Conservation (phyloP, 2,329 filamentous ascomycete species). For the Anthostomella pinea region DNA sequence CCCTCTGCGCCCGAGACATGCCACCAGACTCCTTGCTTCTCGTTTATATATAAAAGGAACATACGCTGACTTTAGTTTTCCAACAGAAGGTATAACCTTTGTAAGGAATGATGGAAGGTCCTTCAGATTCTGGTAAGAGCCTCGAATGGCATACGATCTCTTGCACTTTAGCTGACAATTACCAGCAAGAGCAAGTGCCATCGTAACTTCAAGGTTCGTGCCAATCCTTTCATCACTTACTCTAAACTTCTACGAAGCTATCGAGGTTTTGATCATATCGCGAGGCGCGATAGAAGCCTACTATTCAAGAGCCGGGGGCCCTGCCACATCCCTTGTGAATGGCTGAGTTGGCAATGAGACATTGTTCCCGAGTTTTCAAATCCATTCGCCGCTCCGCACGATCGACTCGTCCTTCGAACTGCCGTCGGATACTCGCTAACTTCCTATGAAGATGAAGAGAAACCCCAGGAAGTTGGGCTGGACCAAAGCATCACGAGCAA, state of each 20-base stretch:
- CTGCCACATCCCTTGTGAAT: too few species aligned
- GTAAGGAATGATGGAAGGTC: conserved; percentile 19
- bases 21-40: too few species aligned
- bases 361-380: too few species aligned
- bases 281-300: too few species aligned
- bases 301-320: too few species aligned
- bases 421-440: too few species aligned
- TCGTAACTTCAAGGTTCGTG: conserved; percentile 21
- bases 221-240: neutral
- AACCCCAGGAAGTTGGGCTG: conserved; percentile 96
- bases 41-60: conserved; percentile 1
- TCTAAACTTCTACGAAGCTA: neutral
- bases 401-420: too few species aligned
- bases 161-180: too few species aligned
- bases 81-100: conserved; percentile 18
- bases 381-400: too few species aligned
- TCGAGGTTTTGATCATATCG: too few species aligned
- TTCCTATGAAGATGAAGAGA: conserved; percentile 77
- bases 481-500: conserved; percentile 90
- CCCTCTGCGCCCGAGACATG: neutral
- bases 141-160: too few species aligned
- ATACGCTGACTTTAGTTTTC: conserved; percentile 4
- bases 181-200: conserved; percentile 26
- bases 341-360: too few species aligned
- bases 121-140: conserved; percentile 19